Conservation (phyloP, 2,329 filamentous ascomycete species). For the Ascochyta koolunga region DNA sequence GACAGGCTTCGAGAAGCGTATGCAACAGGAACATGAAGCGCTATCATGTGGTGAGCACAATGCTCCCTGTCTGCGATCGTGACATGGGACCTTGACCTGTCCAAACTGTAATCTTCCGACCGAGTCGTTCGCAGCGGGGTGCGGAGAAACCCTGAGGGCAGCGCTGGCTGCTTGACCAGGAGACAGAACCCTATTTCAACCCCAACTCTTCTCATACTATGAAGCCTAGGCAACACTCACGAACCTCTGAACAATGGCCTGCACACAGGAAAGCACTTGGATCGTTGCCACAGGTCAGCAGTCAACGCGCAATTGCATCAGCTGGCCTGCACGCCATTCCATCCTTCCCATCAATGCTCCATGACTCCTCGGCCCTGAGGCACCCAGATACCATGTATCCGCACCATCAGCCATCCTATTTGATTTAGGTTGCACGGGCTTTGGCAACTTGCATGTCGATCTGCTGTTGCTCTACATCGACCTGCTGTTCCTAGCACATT, state of each 20-base stretch:
- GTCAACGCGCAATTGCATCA: not conserved
- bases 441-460: conserved; percentile 26
- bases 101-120: conserved; percentile 45
- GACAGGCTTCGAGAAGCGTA: conserved; percentile 36
- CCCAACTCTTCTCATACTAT: conserved; percentile 15
- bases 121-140: conserved; percentile 45
- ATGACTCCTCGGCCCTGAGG: conserved; percentile 6
- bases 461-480: conserved; percentile 25
- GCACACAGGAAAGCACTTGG: not conserved
- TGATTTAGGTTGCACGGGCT: conserved; percentile 26
- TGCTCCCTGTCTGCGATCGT: conserved; percentile 42
- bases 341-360: conserved; percentile 7
- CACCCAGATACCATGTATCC: not conserved
- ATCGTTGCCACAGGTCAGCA: not conserved
- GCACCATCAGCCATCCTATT: conserved; percentile 19
- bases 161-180: conserved; percentile 36
- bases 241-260: not conserved
- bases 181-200: conserved; percentile 48
- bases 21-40: conserved; percentile 31
- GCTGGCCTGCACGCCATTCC: conserved; percentile 17
- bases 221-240: conserved; percentile 7
- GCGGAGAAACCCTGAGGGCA: conserved; percentile 48
- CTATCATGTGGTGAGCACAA: conserved; percentile 26
- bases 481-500: conserved; percentile 23
- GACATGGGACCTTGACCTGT: conserved; percentile 47